Percentiles rank a stretch among this genome's conserved stretches.
Conservation (phyloP, 305 asterid genomes). For the Plantago lanceolata region DNA sequence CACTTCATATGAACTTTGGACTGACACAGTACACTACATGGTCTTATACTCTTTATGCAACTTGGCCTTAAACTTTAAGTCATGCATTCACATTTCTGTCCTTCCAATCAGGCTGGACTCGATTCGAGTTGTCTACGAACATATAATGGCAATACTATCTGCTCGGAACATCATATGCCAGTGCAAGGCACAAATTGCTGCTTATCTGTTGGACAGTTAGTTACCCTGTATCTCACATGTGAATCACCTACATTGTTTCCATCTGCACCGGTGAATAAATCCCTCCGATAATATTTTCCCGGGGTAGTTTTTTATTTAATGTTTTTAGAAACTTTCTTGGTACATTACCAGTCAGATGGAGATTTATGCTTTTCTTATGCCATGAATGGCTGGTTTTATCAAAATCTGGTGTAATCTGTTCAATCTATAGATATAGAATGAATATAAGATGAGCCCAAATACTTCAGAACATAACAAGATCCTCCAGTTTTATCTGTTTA, state of each 20-base stretch:
- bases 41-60: not conserved
- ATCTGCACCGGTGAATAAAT: not conserved
- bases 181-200: not conserved
- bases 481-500: too few relatives aligned
- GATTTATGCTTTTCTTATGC: too few relatives aligned
- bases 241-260: not conserved
- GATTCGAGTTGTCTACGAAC: not conserved
- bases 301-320: not conserved
- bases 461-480: too few relatives aligned
- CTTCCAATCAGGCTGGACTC: not conserved
- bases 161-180: not conserved
- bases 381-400: too few relatives aligned
- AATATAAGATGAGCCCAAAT: too few relatives aligned
- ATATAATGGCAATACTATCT: not conserved
- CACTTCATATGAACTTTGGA: not conserved
- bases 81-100: not conserved
- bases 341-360: too few relatives aligned
- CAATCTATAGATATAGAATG: too few relatives aligned
- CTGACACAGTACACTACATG: not conserved
- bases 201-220: not conserved
- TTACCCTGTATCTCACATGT: not conserved
- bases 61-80: not conserved
- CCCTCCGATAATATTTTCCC: not conserved
- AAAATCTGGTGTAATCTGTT: too few relatives aligned
- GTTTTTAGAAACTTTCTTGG: slow-evolving; percentile 7